Conservation (phyloP, 177 flowering plant genomes). For the Telopea speciosissima region DNA sequence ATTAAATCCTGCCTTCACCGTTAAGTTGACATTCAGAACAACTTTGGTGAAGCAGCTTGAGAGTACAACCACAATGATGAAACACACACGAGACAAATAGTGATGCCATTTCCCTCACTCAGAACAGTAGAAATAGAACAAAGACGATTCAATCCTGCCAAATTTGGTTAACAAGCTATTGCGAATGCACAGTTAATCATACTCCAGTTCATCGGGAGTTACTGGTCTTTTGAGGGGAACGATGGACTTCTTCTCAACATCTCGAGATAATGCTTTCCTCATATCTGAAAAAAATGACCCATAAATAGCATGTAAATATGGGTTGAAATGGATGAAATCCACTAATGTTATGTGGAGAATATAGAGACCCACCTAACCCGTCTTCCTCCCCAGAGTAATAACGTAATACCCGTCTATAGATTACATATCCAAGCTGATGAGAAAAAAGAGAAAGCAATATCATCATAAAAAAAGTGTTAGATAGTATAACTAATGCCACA, state of each 20-base stretch:
- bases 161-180: neutral
- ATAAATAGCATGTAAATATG: neutral
- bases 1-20: too few relatives aligned
- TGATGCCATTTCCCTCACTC: neutral
- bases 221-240: constrained; percentile 84
- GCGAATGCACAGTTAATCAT: constrained; percentile 41
- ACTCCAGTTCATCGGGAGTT: constrained; percentile 94
- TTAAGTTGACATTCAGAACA: too few relatives aligned
- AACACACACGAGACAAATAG: too few relatives aligned
- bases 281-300: constrained; percentile 49
- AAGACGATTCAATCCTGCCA: neutral
- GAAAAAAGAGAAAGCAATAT: constrained; percentile 5
- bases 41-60: too few relatives aligned
- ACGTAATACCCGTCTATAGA: constrained; percentile 67
- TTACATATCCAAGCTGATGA: constrained; percentile 77
- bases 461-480: neutral
- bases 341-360: neutral
- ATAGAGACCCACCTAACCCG: constrained; percentile 6
- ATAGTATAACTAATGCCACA: neutral
- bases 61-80: too few relatives aligned
- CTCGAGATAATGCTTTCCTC: constrained; percentile 92
- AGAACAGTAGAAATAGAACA: neutral
- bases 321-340: neutral
- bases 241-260: constrained; percentile 81
- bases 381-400: constrained; percentile 97